These are phyloP conservation scores for Kockovaella imperatae DNA, from an alignment of 768 basidiomycete species.

Conservation along the genomic window DNA sequence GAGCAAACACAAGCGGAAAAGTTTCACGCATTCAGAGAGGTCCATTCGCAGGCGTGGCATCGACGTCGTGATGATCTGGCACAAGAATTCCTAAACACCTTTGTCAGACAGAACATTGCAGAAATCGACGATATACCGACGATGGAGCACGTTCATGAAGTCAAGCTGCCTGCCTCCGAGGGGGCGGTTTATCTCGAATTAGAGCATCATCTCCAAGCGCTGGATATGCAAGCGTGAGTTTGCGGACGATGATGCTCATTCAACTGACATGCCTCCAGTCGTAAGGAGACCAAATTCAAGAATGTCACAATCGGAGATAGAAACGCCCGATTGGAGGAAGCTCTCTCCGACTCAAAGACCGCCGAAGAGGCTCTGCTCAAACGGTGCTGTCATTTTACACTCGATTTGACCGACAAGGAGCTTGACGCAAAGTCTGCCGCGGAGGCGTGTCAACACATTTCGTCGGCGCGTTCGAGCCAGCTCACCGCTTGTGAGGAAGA, in stretches of 20 bases:
- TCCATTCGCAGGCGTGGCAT: slow-evolving; percentile 87
- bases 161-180: slow-evolving; percentile 79
- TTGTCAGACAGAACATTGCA: slow-evolving; percentile 68
- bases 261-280: slow-evolving; percentile 16
- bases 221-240: slow-evolving; percentile 62
- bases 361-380: slow-evolving; percentile 78
- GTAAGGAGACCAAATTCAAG: slow-evolving; percentile 38
- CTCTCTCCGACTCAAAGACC: slow-evolving; percentile 81
- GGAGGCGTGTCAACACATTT: slow-evolving; percentile 88
- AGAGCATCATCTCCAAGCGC: slow-evolving; percentile 80
- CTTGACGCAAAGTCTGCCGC: slow-evolving; percentile 59
- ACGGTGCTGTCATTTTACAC: slow-evolving; percentile 78
- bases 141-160: slow-evolving; percentile 55
- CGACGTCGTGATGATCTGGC: slow-evolving; percentile 73
- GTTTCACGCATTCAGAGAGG: slow-evolving; percentile 95
- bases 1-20: slow-evolving; percentile 85
- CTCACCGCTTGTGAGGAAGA: slow-evolving; percentile 70
- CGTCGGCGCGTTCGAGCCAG: slow-evolving; percentile 69
- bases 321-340: slow-evolving; percentile 75
- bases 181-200: slow-evolving; percentile 90
- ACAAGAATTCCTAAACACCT: slow-evolving; percentile 50
- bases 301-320: slow-evolving; percentile 52
- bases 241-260: slow-evolving; percentile 37
- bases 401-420: slow-evolving; percentile 31
- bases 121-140: slow-evolving; percentile 94